Base-by-base conservation (phyloP, 805 yeast species). In the Lipomyces orientalis region DNA sequence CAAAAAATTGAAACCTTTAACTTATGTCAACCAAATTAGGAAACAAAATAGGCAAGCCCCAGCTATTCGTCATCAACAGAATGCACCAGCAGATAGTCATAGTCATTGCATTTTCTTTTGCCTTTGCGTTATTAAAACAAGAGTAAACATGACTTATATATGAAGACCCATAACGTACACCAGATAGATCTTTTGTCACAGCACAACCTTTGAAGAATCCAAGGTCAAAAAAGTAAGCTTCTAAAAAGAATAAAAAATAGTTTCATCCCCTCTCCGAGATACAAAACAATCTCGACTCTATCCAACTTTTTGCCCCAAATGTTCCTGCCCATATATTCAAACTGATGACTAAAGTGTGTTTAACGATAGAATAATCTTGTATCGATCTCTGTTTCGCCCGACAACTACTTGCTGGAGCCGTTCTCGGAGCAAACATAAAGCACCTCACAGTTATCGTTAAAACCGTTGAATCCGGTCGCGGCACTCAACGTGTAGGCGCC, bases 401-500 rank as follows among this genome's bases (percentile, higher is more conserved):
- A 64, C 43, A 69, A 61, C 14, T 68, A 39, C 51, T 55, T 46
- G 51, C 25, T 51, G 46, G 74, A 75, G 2, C 62, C 73, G 12
- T 61, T 64, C 66, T 78, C 79, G 25, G 86, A 83, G 74, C 85
- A 83, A 61, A 93, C 87, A 76, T 90, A 93, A 54, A 86, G 78
- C 58, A 89, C 89, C 39, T 84, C 84, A 58, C 81, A 77, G 2
- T 79, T 76, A 64, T 86, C 86, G 68, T 85, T 85, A 77, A 94
- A 94, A 19, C 99, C 99, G 76, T 94, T 94, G 83, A 94, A 94
- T 57, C 88, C 84, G 10, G 97, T 91, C n/a, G 97, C 87, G 2
- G 98, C 98, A 34, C 93, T 91, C 29, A 89, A 83, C 8, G 98
- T 93, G 80, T 94, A 94, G 22, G 99, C 98, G 19, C 99, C 99